A percentile compares a stretch with the other conserved stretches of the same genome.
Evolutionary conservation across 768 basidiomycete genomes (phyloP).

Genomic region (Kockovaella imperatae): DNA sequence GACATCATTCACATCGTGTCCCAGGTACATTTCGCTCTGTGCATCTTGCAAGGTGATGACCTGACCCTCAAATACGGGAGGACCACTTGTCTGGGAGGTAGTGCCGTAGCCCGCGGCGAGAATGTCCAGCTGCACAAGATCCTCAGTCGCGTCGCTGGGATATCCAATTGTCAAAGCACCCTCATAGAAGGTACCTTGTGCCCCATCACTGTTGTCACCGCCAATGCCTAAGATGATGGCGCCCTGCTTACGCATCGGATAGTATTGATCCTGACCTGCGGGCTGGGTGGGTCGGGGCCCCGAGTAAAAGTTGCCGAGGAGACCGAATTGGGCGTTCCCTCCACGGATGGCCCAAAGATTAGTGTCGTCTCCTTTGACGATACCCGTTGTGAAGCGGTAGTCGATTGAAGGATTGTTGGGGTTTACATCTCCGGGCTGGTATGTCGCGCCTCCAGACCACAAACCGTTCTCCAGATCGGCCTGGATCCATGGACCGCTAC

Average conservation of each 20-base stretch:
- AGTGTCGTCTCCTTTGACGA: background rate
- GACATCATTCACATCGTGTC: background rate
- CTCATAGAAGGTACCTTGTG: constrained; percentile 1
- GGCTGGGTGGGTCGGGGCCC: background rate
- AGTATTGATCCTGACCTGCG: no score
- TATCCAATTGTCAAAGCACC: background rate
- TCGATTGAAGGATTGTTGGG: background rate
- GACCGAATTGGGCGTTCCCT: background rate
- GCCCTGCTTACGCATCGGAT: constrained; percentile 1
- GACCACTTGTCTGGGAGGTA: background rate
- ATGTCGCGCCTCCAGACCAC: background rate
- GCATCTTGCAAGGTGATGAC: background rate
- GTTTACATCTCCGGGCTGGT: background rate
- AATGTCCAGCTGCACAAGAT: background rate
- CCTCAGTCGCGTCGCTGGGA: background rate
- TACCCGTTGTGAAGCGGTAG: background rate
- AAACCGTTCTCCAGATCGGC: background rate
- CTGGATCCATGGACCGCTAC: background rate
- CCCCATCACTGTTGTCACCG: background rate
- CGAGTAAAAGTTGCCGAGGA: background rate
- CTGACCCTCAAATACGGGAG: background rate
- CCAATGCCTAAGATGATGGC: constrained; percentile 1
- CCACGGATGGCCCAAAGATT: background rate
- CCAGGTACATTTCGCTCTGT: background rate
- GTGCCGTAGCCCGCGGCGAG: background rate